Evolutionary conservation across 768 basidiomycete species (phyloP).

Genomic region (Hypsizygus marmoreus): DNA sequence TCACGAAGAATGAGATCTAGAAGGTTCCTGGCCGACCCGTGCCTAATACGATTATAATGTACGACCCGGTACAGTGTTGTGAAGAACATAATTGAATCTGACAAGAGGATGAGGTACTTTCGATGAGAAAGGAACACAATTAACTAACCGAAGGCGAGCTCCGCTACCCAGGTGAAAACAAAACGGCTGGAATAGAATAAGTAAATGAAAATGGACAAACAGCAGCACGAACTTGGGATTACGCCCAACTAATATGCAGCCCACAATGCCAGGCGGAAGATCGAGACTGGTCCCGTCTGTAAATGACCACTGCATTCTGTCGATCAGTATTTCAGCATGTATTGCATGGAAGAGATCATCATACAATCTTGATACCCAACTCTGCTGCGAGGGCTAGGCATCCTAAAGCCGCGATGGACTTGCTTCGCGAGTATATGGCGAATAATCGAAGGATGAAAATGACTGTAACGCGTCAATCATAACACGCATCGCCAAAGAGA

Average conservation of each 20-base stretch:
- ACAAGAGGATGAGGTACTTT: not conserved
- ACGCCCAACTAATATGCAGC: constrained; percentile 37
- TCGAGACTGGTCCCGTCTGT: constrained; percentile 32
- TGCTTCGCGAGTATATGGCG: constrained; percentile 31
- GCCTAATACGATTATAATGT: constrained; percentile 15
- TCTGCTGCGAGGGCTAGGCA: constrained; percentile 23
- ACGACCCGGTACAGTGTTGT: constrained; percentile 31
- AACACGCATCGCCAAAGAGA: not conserved
- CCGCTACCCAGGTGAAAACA: constrained; percentile 38
- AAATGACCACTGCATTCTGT: constrained; percentile 34
- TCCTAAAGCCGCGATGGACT: constrained; percentile 18
- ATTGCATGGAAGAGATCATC: constrained; percentile 9
- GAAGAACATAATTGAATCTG: constrained; percentile 33
- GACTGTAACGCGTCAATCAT: not conserved
- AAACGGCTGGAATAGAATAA: constrained; percentile 27
- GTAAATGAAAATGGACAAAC: not conserved
- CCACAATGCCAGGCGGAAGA: constrained; percentile 35
- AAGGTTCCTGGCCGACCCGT: constrained; percentile 20
- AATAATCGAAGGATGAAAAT: constrained; percentile 12
- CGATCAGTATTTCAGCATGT: not conserved
- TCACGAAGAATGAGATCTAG: constrained; percentile 34
- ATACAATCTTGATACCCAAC: constrained; percentile 35
- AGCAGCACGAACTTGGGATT: constrained; percentile 23
- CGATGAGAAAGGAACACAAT: not conserved
- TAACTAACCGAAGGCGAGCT: constrained; percentile 32